phyloP scores from a whole-genome alignment of 2,329 filamentous ascomycete species.

The Aureobasidium sp. region DNA sequence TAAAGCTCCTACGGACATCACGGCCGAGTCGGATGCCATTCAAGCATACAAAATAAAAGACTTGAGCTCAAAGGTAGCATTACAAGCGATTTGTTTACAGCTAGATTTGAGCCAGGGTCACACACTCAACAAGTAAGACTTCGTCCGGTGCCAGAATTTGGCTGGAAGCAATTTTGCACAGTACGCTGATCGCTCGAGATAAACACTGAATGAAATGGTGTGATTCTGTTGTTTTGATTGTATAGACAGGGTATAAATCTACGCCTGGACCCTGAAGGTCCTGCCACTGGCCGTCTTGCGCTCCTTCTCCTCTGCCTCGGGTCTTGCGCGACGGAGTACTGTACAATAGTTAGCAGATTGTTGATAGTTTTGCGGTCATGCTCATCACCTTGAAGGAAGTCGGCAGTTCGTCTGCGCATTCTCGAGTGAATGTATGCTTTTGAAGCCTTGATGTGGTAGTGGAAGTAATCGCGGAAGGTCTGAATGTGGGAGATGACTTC shows the following conservation, averaged over 20 bases:
- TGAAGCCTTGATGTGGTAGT: constrained; percentile 99
- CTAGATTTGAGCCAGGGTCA: too few species aligned
- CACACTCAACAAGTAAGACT: too few species aligned
- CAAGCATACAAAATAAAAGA: too few species aligned
- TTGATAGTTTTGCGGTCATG: not conserved
- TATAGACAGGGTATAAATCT: constrained; percentile 14
- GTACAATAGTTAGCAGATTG: constrained; percentile 15
- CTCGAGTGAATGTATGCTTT: constrained; percentile 98
- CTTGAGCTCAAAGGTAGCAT: too few species aligned
- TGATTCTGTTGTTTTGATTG: not conserved
- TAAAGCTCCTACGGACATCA: too few species aligned
- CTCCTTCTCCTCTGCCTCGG: constrained; percentile 94
- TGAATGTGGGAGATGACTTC: constrained; percentile 99
- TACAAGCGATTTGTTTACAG: too few species aligned
- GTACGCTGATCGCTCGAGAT: too few species aligned
- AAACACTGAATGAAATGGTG: not conserved
- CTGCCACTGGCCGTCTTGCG: constrained; percentile 95
- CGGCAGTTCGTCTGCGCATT: constrained; percentile 94
- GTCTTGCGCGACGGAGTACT: constrained; percentile 94
- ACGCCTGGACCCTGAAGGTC: constrained; percentile 66
- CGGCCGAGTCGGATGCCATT: too few species aligned
- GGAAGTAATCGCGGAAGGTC: constrained; percentile 99
- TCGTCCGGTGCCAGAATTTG: too few species aligned
- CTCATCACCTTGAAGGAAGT: constrained; percentile 84
- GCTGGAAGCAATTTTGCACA: too few species aligned